These are phyloP conservation scores for Corrigiola litoralis DNA, from an alignment of 179 eudicot genomes.

Conservation along the genomic window DNA sequence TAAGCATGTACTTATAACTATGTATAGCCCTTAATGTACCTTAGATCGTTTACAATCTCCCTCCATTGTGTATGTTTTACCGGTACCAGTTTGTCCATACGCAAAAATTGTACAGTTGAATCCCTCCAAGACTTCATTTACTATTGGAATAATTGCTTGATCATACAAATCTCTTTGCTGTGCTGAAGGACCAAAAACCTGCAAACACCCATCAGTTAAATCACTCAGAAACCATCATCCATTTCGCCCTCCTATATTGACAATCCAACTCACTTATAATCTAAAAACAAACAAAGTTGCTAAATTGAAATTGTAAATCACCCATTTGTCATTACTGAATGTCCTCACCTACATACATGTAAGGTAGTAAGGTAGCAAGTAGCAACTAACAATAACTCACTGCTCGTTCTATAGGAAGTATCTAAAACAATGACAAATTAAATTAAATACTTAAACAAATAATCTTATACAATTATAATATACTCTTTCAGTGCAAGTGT, in stretches of 20 bases:
- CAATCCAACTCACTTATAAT: no score
- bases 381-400: no score
- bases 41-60: conserved; percentile 88
- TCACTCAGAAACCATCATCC: neutral
- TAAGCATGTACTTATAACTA: neutral
- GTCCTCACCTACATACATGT: neutral
- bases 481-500: no score
- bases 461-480: no score
- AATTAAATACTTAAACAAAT: no score
- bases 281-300: no score
- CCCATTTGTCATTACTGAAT: neutral
- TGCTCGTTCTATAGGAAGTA: no score
- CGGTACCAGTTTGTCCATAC: conserved; percentile 98
- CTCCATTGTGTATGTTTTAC: conserved; percentile 98
- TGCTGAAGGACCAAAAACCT: conserved; percentile 95
- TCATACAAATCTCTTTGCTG: conserved; percentile 82
- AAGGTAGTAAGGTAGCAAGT: neutral
- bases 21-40: conserved; percentile 33
- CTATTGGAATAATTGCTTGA: conserved; percentile 89
- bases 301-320: neutral
- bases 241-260: no score
- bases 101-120: conserved; percentile 98
- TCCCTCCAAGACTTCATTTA: conserved; percentile 89
- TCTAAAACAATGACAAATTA: no score
- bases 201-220: conserved; percentile 9